phyloP scores from a whole-genome alignment of 1,284 basidiomycete species.

The Paramarasmius palmivorus region DNA sequence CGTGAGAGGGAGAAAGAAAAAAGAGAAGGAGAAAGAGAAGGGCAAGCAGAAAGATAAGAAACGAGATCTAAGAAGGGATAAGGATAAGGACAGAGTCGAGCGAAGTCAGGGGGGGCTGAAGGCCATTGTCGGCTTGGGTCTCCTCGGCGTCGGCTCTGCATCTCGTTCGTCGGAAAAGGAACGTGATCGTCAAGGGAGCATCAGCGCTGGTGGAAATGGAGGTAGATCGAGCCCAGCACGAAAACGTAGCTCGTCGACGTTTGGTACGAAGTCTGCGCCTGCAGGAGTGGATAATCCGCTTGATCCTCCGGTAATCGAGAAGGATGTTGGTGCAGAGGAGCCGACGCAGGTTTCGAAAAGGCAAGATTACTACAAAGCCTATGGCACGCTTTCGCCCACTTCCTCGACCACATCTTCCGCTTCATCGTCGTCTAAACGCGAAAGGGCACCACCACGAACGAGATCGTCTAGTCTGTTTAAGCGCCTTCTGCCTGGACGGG shows the following conservation, averaged over 20 bases:
- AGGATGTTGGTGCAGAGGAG: too few relatives aligned
- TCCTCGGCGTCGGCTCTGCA: too few relatives aligned
- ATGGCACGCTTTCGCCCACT: not conserved
- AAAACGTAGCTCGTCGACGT: not conserved
- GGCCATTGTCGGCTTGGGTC: not conserved
- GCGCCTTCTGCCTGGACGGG: not conserved
- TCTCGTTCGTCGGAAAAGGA: too few relatives aligned
- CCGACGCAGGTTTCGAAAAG: too few relatives aligned
- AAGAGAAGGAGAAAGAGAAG: constrained; percentile 1
- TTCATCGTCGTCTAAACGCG: not conserved
- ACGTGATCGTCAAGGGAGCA: too few relatives aligned
- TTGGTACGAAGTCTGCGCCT: constrained; percentile 2
- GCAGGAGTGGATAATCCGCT: too few relatives aligned
- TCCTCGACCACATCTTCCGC: not conserved
- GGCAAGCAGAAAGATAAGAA: not conserved
- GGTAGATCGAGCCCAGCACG: too few relatives aligned
- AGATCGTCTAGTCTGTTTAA: not conserved
- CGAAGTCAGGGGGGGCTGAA: too few relatives aligned
- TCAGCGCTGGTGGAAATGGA: too few relatives aligned
- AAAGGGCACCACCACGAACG: not conserved
- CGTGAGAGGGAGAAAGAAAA: not conserved
- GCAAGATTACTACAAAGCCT: not conserved
- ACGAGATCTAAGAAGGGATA: not conserved
- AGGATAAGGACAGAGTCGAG: too few relatives aligned
- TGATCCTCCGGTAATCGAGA: too few relatives aligned